phyloP scores from a whole-genome alignment of 192 early-diverging fungal genomes.

The Chytriomyces sp. region DNA sequence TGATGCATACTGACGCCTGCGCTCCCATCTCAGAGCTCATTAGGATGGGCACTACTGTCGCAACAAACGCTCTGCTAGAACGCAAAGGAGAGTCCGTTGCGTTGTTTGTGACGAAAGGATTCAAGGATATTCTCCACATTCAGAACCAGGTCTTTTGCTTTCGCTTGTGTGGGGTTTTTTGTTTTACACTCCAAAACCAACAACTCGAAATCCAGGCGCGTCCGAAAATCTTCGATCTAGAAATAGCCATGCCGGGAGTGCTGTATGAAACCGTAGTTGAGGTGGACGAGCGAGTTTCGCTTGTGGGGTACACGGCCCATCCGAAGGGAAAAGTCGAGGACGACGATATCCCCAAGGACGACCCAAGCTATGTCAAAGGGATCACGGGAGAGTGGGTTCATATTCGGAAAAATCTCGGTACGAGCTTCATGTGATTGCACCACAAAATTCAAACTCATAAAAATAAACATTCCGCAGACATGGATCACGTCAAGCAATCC shows the following conservation, averaged over 20 bases:
- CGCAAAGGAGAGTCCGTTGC: constrained; percentile 86
- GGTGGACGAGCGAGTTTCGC: constrained; percentile 85
- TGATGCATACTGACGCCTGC: background rate
- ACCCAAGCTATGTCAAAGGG: constrained; percentile 65
- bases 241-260: constrained; percentile 84
- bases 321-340: constrained; percentile 24
- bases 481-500: constrained; percentile 58
- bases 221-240: constrained; percentile 92
- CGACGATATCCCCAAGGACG: constrained; percentile 43
- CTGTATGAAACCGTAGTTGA: constrained; percentile 76
- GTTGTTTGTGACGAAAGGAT: constrained; percentile 89
- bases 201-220: constrained; percentile 71
- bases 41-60: constrained; percentile 97
- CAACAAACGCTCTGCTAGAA: constrained; percentile 83
- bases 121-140: constrained; percentile 58
- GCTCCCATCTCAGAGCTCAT: constrained; percentile 61
- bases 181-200: constrained; percentile 72
- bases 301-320: constrained; percentile 76
- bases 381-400: constrained; percentile 87
- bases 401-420: constrained; percentile 71
- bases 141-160: constrained; percentile 18
- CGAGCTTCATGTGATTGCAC: background rate
- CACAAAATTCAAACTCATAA: background rate
- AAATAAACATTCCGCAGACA: constrained; percentile 50
- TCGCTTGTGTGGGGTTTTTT: constrained; percentile 56